Base-by-base conservation (phyloP, 2,329 filamentous ascomycete genomes). In the Colletotrichum viniferum region DNA sequence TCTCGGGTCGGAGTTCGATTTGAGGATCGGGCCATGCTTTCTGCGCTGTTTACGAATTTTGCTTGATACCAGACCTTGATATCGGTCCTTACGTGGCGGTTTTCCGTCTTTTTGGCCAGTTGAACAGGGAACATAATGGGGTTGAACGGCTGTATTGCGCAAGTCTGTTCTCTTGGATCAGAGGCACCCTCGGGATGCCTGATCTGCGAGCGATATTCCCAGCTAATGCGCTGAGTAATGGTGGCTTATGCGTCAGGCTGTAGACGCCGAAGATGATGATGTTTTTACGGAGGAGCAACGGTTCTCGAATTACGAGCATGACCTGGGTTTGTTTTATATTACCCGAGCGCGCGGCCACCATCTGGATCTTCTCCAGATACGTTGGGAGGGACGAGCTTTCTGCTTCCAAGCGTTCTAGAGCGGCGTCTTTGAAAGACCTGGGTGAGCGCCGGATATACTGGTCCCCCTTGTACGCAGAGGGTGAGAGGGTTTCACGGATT, bases 61-160 rank as follows among this genome's bases (percentile, higher is more conserved):
- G 76, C 61, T 76, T 77, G 74, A 77, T 77, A 77, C 74, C 74
- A 77, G 68, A 76, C 67, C 70, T 69, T 43, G 56, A 74, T 65
- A 43, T 61, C 58, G 65, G 71, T 69, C 71, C 60, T 69, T 65
- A 62, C 38, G 73, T 58, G 76, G 64, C 65, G 69, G 69, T 43
- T 36, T 65, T 68, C 56, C 73, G 56, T 60, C 32, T 73, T 73
- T 63, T 58, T 30, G 34, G 43, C 36, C 55, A 43, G 34, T 36
- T 55, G 43, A 69, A 64, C 43, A 36, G 18, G 56, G 72, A 38
- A 65, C 21, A 73, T 69, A 73, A 52, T 52, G 38, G 38, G 21
- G 48, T 34, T 28, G 32, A 48, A 30, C 28, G 58, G 24, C 43
- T 52, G 26, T 63, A 30, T 67, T 43, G 65, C 32, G 55, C 55